These are phyloP conservation scores for Kwoniella newhampshirensis DNA, from an alignment of 768 basidiomycete genomes.

Conservation along the genomic window DNA sequence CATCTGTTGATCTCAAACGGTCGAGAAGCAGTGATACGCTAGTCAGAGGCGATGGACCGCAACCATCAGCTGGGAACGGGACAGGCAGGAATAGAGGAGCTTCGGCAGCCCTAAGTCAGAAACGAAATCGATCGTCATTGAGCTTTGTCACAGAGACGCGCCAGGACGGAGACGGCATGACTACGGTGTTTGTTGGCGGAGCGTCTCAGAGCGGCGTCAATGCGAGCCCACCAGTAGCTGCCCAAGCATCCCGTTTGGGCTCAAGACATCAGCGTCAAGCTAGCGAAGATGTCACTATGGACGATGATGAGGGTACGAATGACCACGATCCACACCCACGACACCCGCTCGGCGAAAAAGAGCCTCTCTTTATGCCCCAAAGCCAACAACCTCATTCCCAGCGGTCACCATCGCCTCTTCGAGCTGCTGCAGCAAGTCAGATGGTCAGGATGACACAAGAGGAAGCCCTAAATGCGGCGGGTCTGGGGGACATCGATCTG, in stretches of 20 bases:
- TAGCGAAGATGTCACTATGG: background rate
- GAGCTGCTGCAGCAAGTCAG: conserved; percentile 4
- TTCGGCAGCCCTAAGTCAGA: conserved; percentile 7
- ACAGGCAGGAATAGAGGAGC: conserved; percentile 1
- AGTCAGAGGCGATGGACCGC: background rate
- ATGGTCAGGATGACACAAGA: conserved; percentile 19
- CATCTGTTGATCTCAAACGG: conserved; percentile 10
- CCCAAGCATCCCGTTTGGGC: too few relatives aligned
- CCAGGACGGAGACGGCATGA: background rate
- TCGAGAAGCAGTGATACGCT: conserved; percentile 6
- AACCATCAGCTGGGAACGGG: too few relatives aligned
- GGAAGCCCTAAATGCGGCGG: conserved; percentile 18
- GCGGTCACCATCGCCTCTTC: conserved; percentile 1
- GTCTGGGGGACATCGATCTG: conserved; percentile 28
- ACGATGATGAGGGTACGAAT: too few relatives aligned
- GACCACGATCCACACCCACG: background rate
- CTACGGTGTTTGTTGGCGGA: background rate
- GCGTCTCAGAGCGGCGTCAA: too few relatives aligned
- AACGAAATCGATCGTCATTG: conserved; percentile 13
- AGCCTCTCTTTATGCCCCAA: background rate
- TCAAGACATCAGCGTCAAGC: too few relatives aligned
- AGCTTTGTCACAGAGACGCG: conserved; percentile 1
- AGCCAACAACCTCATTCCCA: background rate
- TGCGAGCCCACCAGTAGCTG: too few relatives aligned
- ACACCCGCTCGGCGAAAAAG: background rate